Base-by-base conservation (phyloP, 1,139 yeast species). In the Geotrichum cucujoidarum region DNA sequence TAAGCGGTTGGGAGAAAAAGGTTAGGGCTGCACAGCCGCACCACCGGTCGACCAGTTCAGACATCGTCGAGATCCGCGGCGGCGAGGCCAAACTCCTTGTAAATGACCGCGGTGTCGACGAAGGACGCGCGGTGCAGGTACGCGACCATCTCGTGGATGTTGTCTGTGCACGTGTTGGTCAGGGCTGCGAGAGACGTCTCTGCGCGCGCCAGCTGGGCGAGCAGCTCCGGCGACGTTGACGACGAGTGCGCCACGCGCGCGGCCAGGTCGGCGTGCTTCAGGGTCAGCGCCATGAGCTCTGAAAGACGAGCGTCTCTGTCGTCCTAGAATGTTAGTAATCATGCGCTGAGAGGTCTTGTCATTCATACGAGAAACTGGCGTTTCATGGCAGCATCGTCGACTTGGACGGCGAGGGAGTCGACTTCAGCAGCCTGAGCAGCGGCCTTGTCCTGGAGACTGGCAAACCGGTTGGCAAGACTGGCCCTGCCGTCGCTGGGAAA, bases 401-500 rank as follows among this genome's bases (percentile, higher is more conserved):
- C 30, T 32, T 30, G 16, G 18, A 39, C 38, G 16, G 43, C 45
- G 8, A 31, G 35, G 7, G 40, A 38, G 17, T 36, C 40, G n/a
- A 55, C 35, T 17, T 50, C 51, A 16, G 45, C 40, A 20, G 40
- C 36, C 21, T 42, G 34, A 11, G 27, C 27, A 4, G 51, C 51
- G 1, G 65, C 36, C 22, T 53, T 50, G 6, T 43, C 40, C 21
- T 57, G 44, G 3, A 57, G 41, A 1, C 40, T 49, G 1, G 32
- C 37, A 4, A 50, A 57, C 17, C 31, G 56, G 50, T 14, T 33
- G 29, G n/a, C 49, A 40, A 13, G 56, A 41, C 14, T 52, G 40
- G 13, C 54, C 49, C 10, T 58, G 25, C 62, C 62, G 40, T 73
- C 73, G 47, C 72, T 70, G 44, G 69, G 68, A 57, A 76, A 77